Evolutionary conservation across 192 early-diverging fungal species (phyloP).

Genomic region (Phycomyces blakesleeanus): DNA sequence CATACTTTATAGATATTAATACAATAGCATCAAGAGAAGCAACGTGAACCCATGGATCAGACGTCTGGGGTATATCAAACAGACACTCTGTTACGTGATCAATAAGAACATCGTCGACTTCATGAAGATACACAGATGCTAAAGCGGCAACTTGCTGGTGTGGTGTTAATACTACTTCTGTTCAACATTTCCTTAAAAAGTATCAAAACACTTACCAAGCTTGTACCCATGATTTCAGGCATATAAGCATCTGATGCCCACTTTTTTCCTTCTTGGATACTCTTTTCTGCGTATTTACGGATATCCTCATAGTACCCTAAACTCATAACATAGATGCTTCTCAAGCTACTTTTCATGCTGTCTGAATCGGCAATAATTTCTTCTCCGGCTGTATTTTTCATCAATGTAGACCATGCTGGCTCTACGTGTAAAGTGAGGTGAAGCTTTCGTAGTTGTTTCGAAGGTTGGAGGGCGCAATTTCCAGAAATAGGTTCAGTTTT

Average conservation of each 20-base stretch:
- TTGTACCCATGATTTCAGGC: constrained; percentile 54
- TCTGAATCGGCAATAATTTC: constrained; percentile 8
- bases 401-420: constrained; percentile 36
- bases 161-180: background rate
- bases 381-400: constrained; percentile 16
- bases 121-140: constrained; percentile 47
- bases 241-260: constrained; percentile 44
- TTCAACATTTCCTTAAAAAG: background rate
- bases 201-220: constrained; percentile 43
- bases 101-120: constrained; percentile 46
- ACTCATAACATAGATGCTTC: constrained; percentile 49
- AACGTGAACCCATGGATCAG: constrained; percentile 42
- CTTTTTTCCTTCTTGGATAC: constrained; percentile 42
- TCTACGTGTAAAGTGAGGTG: constrained; percentile 29
- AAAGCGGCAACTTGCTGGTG: constrained; percentile 47
- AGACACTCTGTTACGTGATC: constrained; percentile 45
- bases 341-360: constrained; percentile 38
- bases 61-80: constrained; percentile 36
- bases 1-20: constrained; percentile 42
- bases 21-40: constrained; percentile 41
- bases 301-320: constrained; percentile 56
- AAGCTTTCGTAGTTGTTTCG: background rate
- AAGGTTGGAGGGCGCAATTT: background rate
- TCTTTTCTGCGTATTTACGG: constrained; percentile 40
- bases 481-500: constrained; percentile 8